Base-by-base conservation (phyloP, 179 eudicot species). In the Actinidia chinensis region DNA sequence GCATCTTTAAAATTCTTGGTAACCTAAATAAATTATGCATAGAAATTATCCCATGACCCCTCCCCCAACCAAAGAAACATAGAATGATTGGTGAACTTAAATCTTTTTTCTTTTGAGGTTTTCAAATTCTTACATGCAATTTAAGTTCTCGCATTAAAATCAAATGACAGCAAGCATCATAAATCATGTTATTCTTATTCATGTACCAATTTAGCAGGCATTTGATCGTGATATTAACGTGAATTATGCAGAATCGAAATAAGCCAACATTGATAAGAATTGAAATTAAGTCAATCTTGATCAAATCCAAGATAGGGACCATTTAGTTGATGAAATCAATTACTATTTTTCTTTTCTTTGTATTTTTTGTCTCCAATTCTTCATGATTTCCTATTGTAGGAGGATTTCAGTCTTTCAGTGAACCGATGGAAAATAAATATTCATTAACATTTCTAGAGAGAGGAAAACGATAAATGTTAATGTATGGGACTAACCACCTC, bases 101-200 rank as follows among this genome's bases (percentile, higher is more conserved):
- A 25, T 51, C 22, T 3, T 18, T 33, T 72, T 48, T 6, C 28
- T 72, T 72, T 72, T 54, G 75, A 72, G 63, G 23, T 72, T 71
- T 9, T 3, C 12, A 50, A 13, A 48, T 23, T 71, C 4, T n/a
- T 48, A 52, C 36, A 48, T 14, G 20, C 15, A n/a, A n/a, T n/a
- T n/a, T n/a, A n/a, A n/a, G n/a, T n/a, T 22, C 43, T 28, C 52
- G 6, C 28, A 52, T 40, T 33, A 36, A 33, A 71, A 50, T 28
- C 59, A 52, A 71, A 28, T 17, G n/a, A 52, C 13, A 47, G 74
- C 64, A 33, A 25, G 67, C 12, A 40, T 11, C 8, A 59, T 44
- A 69, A 51, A 51, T 28, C 23, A 33, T 71, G 60, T 8, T 71
- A 51, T 25, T 50, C 43, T 25, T 33, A 6, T 25, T n/a, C n/a